A percentile compares a stretch with the other conserved stretches of the same genome.
phyloP scores from a whole-genome alignment of 495 filamentous ascomycete genomes.

The Bacidia gigantensis region DNA sequence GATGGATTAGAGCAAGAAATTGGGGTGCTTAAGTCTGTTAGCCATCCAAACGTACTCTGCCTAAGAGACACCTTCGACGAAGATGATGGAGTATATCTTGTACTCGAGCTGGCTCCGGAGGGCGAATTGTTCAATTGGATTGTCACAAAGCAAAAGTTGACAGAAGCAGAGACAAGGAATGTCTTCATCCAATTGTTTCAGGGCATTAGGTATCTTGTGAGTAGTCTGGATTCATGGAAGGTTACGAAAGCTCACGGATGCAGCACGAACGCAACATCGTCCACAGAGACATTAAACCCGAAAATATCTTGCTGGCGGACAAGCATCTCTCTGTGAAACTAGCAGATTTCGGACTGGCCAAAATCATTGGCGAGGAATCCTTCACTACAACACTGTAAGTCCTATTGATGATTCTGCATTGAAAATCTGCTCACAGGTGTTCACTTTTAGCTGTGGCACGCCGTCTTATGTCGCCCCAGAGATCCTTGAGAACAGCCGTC shows the following conservation, averaged over 20 bases:
- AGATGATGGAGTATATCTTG: constrained; percentile 74
- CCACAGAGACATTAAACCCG: constrained; percentile 96
- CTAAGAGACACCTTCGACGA: constrained; percentile 95
- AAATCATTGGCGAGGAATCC: constrained; percentile 96
- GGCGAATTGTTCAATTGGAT: constrained; percentile 95
- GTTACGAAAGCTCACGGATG: constrained; percentile 23
- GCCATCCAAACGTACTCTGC: constrained; percentile 88
- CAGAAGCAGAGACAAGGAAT: constrained; percentile 68
- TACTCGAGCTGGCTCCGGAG: constrained; percentile 80
- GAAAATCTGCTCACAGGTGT: neutral
- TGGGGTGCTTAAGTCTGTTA: constrained; percentile 87
- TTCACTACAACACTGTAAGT: constrained; percentile 86
- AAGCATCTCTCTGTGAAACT: constrained; percentile 77
- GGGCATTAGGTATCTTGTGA: constrained; percentile 85
- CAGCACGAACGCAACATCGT: constrained; percentile 97
- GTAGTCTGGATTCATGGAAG: constrained; percentile 14
- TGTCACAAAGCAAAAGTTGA: constrained; percentile 72
- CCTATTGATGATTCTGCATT: neutral
- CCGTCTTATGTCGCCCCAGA: constrained; percentile 95
- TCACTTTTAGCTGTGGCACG: constrained; percentile 58
- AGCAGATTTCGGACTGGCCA: constrained; percentile 93
- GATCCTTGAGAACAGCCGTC: constrained; percentile 63
- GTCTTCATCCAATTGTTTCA: constrained; percentile 88
- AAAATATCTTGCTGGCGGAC: constrained; percentile 87
- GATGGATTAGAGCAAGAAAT: constrained; percentile 90